Evolutionary conservation across 2,329 filamentous ascomycete species (phyloP).

Genomic region (Venturia effusa): DNA sequence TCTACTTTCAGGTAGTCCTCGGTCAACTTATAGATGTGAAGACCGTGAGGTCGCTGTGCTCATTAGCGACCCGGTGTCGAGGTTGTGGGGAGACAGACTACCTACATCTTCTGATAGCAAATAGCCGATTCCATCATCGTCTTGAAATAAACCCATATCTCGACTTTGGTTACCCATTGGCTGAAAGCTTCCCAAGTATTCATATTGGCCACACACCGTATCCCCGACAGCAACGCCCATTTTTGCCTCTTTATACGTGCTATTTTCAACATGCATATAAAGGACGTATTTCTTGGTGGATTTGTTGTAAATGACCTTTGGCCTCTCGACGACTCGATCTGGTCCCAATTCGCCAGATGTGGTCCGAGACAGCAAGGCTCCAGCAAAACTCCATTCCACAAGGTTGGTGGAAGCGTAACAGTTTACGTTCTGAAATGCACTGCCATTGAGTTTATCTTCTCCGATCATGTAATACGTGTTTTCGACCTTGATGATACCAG

Average conservation of each 20-base stretch:
- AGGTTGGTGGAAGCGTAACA: constrained; percentile 56
- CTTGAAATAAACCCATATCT: constrained; percentile 51
- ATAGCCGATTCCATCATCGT: constrained; percentile 50
- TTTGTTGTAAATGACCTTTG: constrained; percentile 59
- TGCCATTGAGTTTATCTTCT: constrained; percentile 57
- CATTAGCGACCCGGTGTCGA: neutral
- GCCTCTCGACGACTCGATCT: constrained; percentile 52
- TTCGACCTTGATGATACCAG: constrained; percentile 48
- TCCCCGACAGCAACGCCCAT: constrained; percentile 52
- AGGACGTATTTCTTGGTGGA: constrained; percentile 55
- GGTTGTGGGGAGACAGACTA: constrained; percentile 4
- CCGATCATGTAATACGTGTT: constrained; percentile 57
- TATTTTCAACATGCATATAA: constrained; percentile 57
- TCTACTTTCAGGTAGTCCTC: constrained; percentile 46
- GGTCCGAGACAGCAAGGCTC: constrained; percentile 45
- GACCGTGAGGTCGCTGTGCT: constrained; percentile 41
- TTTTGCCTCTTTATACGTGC: constrained; percentile 51
- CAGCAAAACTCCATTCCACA: constrained; percentile 52
- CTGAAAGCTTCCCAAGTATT: constrained; percentile 35
- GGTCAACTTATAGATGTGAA: constrained; percentile 47
- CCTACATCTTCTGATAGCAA: constrained; percentile 52
- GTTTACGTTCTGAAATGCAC: constrained; percentile 52
- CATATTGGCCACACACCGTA: constrained; percentile 51
- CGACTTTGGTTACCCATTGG: constrained; percentile 42
- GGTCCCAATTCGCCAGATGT: constrained; percentile 48